Evolutionary conservation across 805 yeast species (phyloP), one percentile per base, ranked within the genome.

Genomic region (Komagataella ulmi): DNA sequence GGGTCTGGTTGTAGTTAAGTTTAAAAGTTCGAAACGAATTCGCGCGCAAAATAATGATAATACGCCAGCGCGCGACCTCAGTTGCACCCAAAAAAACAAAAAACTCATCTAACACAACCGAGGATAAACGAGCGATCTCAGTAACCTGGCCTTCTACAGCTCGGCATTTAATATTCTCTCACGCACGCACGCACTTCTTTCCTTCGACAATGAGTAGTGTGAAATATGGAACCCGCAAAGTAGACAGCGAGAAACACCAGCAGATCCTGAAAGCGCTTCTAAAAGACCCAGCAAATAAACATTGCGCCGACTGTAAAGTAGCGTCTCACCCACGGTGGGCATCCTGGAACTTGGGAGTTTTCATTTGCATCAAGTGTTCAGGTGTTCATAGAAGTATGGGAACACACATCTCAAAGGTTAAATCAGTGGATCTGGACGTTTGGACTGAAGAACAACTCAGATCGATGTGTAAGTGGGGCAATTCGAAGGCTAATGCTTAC

Each of bases 321-420:
- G 77, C 91, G 12, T 76, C 84, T 43, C 95, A 91, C 66, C 99
- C 99, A 19, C 76, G 98, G 51, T 91, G 99, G 99, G 97, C 98
- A 8, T 83, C 95, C 17, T 91, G 97, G 97, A 89, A 85, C 59
- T 66, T 91, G 51, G 99, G 99, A 21, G 80, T 93, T 52, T 90
- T 93, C 61, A 77, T 91, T 46, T 91, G 99, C 66, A 91, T 91
- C 56, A 76, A 93, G 59, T 91, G 99, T 67, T 90, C 97, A 1
- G 99, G 99, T 1, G 85, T 91, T 55, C 99, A 91, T 65, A 75
- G 98, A 62, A 80, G 91, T 50, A 81, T 91, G 83, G 98, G 99
- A 1, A 90, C 97, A 0, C 99, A 91, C 67, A 88, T 91, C 48
- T 83, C 95, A 24, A 77, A 88, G 61, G 98, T 93, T 50, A 88